phyloP scores from a whole-genome alignment of 768 basidiomycete species.

The Kwoniella bestiolae region DNA sequence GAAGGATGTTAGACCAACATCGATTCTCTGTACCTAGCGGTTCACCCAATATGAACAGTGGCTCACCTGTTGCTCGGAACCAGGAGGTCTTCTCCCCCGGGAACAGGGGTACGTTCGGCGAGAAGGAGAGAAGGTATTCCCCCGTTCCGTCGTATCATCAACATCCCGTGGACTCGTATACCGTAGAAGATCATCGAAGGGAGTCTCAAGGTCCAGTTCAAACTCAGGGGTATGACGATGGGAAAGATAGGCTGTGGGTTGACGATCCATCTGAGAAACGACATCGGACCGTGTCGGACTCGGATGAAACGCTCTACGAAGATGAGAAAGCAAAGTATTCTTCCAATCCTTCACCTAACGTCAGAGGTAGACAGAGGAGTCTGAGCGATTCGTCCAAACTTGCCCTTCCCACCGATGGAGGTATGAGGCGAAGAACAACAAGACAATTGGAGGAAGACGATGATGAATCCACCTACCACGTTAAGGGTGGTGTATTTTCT shows the following conservation, averaged over 20 bases:
- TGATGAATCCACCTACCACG: conserved; percentile 29
- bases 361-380: conserved; percentile 14
- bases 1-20: conserved; percentile 28
- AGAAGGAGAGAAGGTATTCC: conserved; percentile 16
- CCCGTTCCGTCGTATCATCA: conserved; percentile 32
- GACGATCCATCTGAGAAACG: not conserved
- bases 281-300: conserved; percentile 3
- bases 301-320: conserved; percentile 25
- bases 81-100: conserved; percentile 12
- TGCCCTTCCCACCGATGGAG: not conserved
- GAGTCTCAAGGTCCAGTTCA: not conserved
- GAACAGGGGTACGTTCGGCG: conserved; percentile 19
- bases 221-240: not conserved
- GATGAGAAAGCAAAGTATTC: conserved; percentile 12
- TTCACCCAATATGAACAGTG: conserved; percentile 12
- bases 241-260: conserved; percentile 16
- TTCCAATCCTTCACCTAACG: too few species aligned
- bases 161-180: too few species aligned
- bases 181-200: conserved; percentile 19
- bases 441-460: conserved; percentile 38
- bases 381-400: conserved; percentile 25
- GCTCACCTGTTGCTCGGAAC: not conserved
- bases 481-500: conserved; percentile 47
- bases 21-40: conserved; percentile 22
- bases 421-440: conserved; percentile 38